Evolutionary conservation across 441 rosid genomes (phyloP).

Genomic region (Eruca vesicaria): DNA sequence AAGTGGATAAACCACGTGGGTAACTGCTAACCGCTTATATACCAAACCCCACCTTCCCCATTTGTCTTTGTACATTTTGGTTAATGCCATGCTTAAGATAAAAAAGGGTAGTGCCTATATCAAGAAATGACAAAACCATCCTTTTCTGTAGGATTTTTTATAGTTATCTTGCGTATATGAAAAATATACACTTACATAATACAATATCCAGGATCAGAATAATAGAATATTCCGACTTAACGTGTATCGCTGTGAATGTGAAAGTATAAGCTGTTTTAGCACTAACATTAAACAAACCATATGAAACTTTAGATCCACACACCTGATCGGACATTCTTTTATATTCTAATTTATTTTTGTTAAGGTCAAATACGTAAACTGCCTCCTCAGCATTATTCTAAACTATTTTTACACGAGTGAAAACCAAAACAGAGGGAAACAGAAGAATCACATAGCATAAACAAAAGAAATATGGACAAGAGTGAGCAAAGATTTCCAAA

Average conservation of each 20-base stretch:
- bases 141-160: background rate
- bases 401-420: background rate
- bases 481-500: background rate
- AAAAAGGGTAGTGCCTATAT: background rate
- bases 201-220: background rate
- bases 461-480: too few species aligned
- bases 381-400: background rate
- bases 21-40: conserved; percentile 18
- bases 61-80: conserved; percentile 18
- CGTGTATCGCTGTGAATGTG: background rate
- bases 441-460: background rate
- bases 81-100: background rate
- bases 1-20: conserved; percentile 32
- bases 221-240: conserved; percentile 10
- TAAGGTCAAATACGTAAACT: background rate
- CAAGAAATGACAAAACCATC: background rate
- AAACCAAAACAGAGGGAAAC: background rate
- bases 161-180: background rate
- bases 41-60: conserved; percentile 25
- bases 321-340: background rate
- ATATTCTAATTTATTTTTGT: background rate
- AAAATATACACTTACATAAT: background rate
- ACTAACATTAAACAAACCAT: background rate
- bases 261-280: background rate
- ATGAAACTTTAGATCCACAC: background rate